phyloP scores from a whole-genome alignment of 1,139 yeast genomes.

The Kodamaea arcana region DNA sequence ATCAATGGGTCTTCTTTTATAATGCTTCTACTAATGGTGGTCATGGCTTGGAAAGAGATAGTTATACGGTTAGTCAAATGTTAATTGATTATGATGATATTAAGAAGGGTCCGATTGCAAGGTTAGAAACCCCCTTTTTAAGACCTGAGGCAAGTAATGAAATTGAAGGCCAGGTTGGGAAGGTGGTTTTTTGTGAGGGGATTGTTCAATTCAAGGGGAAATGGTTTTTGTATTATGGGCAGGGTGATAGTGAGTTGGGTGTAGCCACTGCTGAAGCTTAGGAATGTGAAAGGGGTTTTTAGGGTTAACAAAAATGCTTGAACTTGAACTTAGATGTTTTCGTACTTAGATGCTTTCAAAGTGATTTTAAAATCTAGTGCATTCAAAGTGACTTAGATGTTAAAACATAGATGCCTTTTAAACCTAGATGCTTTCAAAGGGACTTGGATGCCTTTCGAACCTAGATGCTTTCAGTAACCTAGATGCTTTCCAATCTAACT shows the following conservation, averaged over 20 bases:
- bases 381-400: no score
- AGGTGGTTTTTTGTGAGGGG: constrained; percentile 45
- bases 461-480: no score
- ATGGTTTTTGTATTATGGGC: constrained; percentile 44
- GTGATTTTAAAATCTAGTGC: no score
- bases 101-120: constrained; percentile 33
- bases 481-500: no score
- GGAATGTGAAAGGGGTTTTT: no score
- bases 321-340: no score
- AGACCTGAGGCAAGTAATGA: constrained; percentile 37
- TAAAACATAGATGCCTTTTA: no score
- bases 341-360: no score
- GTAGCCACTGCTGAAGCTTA: constrained; percentile 33
- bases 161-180: constrained; percentile 38
- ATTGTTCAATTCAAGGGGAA: constrained; percentile 40
- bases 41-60: constrained; percentile 23
- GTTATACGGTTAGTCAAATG: constrained; percentile 41
- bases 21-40: constrained; percentile 42
- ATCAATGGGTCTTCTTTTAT: constrained; percentile 39
- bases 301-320: no score
- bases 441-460: no score
- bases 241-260: constrained; percentile 43
- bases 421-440: no score
- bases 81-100: constrained; percentile 39
- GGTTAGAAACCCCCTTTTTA: constrained; percentile 36